Conservation (phyloP, 192 early-diverging fungal genomes). For the Coemansia sp. region DNA sequence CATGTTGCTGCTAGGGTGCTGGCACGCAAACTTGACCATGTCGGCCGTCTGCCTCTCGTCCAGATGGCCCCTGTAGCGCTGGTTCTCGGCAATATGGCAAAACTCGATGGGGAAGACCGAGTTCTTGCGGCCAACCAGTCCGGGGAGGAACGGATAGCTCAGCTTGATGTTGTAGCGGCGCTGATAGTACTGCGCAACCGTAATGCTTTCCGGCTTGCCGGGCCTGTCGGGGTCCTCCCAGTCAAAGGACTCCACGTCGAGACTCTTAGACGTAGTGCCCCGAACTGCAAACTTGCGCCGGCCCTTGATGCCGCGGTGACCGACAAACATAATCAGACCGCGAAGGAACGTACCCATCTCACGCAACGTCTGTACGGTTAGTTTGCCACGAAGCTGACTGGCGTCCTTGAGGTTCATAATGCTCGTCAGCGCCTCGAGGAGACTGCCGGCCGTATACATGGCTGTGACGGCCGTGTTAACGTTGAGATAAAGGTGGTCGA, state of each 20-base stretch:
- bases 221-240: conserved; percentile 48
- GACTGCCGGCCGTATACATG: conserved; percentile 64
- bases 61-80: conserved; percentile 79
- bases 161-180: conserved; percentile 70
- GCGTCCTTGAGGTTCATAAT: conserved; percentile 59
- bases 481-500: conserved; percentile 73
- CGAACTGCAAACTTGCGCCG: conserved; percentile 72
- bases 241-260: conserved; percentile 71
- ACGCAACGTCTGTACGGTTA: conserved; percentile 10
- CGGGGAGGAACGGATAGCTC: conserved; percentile 78
- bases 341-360: conserved; percentile 46
- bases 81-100: conserved; percentile 79
- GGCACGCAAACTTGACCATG: conserved; percentile 93
- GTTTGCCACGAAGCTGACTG: conserved; percentile 36
- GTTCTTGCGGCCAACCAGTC: conserved; percentile 70
- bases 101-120: conserved; percentile 89
- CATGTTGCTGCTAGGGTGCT: conserved; percentile 77
- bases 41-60: conserved; percentile 86
- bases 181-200: conserved; percentile 78
- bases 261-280: conserved; percentile 65
- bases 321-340: conserved; percentile 56
- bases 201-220: conserved; percentile 57
- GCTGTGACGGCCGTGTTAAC: conserved; percentile 70
- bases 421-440: conserved; percentile 70
- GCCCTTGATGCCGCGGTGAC: conserved; percentile 58